Evolutionary conservation across 2,329 filamentous ascomycete genomes (phyloP), one percentile per base, ranked within the genome.

Genomic region (Fusarium pseudograminearum): DNA sequence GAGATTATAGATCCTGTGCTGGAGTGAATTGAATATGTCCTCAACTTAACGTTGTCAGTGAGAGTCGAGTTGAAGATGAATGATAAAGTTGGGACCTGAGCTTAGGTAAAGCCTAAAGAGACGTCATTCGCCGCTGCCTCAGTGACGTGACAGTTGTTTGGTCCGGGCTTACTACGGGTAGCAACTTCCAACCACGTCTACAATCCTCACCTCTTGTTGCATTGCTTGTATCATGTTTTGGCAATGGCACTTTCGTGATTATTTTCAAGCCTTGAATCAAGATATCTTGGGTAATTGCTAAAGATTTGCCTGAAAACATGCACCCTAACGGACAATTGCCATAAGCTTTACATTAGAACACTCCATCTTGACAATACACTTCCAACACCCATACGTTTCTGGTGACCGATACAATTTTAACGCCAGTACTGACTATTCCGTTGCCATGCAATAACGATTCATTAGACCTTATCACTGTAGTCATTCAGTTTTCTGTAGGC

Each of bases 81-180:
- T 31, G 24, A 44, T 46, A n/a, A 38, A 28, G 20, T 33, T 36
- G 36, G 47, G 34, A 45, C 22, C 26, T 41, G 46, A 62, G 61
- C 69, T 66, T 63, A 45, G 54, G 52, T 51, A 51, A 69, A 62
- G 46, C 57, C 45, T 33, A 42, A 65, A 54, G 61, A 69, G 65
- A 75, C 74, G 74, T 76, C 72, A 76, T 74, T 73, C 55, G 62
- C 55, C 61, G 69, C 52, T 76, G 74, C 74, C 74, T 75, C 65
- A 55, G 64, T 73, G 69, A 57, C 55, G 56, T 66, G 42, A 24
- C 24, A 46, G 46, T 15, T 31, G 56, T 53, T 38, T 44, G 44
- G 56, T 16, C 51, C 73, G 74, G 74, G 44, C 52, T 70, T 76
- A 69, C 71, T 56, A 59, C 74, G 74, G 73, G 54, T 75, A 75